Conservation (phyloP, 2,329 filamentous ascomycete genomes). For the Elsinoe batatas region DNA sequence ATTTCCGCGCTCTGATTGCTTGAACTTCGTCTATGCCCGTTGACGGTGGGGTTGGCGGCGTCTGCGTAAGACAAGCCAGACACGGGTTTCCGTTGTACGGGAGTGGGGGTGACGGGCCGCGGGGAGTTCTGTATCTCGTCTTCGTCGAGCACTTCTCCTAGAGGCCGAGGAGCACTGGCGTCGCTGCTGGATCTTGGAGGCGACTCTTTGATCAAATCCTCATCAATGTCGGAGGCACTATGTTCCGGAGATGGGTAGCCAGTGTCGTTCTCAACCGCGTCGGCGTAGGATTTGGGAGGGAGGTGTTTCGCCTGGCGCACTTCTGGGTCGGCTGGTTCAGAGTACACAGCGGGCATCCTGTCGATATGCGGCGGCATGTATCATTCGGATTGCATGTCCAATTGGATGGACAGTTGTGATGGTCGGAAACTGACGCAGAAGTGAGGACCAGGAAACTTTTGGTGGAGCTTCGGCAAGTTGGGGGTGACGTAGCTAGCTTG, state of each 20-base stretch:
- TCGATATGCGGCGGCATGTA: not conserved
- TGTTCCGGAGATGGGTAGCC: constrained; percentile 17
- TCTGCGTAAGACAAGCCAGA: constrained; percentile 31
- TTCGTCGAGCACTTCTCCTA: constrained; percentile 29
- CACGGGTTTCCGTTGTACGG: constrained; percentile 9
- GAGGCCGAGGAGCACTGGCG: constrained; percentile 20
- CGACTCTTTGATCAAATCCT: constrained; percentile 27
- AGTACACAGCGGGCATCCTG: not conserved
- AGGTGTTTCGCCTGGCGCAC: constrained; percentile 31
- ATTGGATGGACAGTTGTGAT: not conserved
- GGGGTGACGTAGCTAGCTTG: not conserved
- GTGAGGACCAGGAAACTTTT: not conserved
- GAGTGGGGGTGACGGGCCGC: constrained; percentile 11
- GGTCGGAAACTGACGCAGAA: not conserved
- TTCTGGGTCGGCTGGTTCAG: constrained; percentile 32
- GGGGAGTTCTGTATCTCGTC: constrained; percentile 21
- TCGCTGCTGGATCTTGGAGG: constrained; percentile 26
- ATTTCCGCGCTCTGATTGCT: constrained; percentile 12
- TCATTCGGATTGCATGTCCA: not conserved
- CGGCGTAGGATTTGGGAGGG: constrained; percentile 36
- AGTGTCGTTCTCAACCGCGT: constrained; percentile 26
- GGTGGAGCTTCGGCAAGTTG: not conserved
- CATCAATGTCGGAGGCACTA: constrained; percentile 17
- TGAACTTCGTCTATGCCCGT: constrained; percentile 8
- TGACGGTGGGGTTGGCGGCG: constrained; percentile 17